Evolutionary conservation across 2,329 filamentous ascomycete genomes (phyloP), one percentile per base, ranked within the genome.

Genomic region (Elsinoe arachidis): DNA sequence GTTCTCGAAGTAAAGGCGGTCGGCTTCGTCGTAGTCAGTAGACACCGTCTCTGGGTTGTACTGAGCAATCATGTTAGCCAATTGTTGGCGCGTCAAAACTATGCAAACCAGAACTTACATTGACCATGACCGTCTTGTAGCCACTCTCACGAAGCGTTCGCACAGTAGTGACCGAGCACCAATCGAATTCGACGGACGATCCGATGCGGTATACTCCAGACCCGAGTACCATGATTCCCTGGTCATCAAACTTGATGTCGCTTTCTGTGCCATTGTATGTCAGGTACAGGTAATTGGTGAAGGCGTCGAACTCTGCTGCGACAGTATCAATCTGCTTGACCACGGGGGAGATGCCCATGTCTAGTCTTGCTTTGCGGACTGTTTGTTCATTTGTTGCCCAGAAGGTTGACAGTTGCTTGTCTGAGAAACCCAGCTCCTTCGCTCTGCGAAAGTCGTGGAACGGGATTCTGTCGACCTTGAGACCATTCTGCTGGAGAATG

Each of bases 301-400:
- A 86, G 5, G 90, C 88, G 5, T 92, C 92, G 77, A 96, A 97
- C 72, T 99, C 93, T 14, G 91, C 93, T 52, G 93, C 93, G 49
- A 99, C 93, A 0, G 93, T 99, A 75, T 99, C 93, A 59, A 99
- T 97, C 75, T 97, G 92, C 80, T 97, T 97, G 57, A 96, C 92
- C 60, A 90, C 86, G 0, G 93, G 93, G 62, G 83, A 82, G 66
- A 99, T 90, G 43, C 88, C 88, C 38, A 86, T 82, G 65, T 97
- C 91, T n/a, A 90, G 80, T 69, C 93, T 83, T 69, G 90, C 76
- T 55, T 87, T 84, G 62, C 93, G 85, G 23, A 97, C 85, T 57
- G 91, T 90, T 63, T 96, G 82, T 72, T 97, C 93, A 73, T 93
- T 97, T 21, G 91, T 96, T 70, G 86, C 87, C 84, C 88, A 90